Conservation (phyloP, 2,329 filamentous ascomycete genomes). For the Cadophora gregata region DNA sequence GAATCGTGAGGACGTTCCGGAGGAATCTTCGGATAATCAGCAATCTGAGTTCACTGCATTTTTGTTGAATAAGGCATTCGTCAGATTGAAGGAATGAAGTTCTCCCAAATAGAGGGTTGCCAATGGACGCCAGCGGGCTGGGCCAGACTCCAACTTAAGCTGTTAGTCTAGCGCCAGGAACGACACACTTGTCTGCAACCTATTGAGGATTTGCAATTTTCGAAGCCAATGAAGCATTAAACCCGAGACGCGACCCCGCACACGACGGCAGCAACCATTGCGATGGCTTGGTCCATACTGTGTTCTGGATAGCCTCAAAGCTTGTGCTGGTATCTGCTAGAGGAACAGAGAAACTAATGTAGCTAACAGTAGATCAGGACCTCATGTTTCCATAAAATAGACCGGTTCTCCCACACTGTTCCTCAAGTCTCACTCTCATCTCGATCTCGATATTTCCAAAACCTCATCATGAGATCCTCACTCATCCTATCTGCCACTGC, state of each 20-base stretch:
- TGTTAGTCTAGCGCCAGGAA: background rate
- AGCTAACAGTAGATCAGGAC: background rate
- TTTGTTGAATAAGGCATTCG: no score
- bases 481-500: slow-evolving; percentile 6
- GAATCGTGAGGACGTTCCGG: no score
- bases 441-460: background rate
- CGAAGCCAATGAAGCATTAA: background rate
- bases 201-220: background rate
- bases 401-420: background rate
- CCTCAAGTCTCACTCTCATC: background rate
- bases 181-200: background rate
- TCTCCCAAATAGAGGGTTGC: no score
- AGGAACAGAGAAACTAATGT: background rate
- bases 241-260: background rate
- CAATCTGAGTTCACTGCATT: no score
- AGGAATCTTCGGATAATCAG: no score
- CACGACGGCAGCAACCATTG: background rate
- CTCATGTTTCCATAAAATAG: background rate
- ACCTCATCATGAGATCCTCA: slow-evolving; percentile 13
- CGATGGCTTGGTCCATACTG: background rate
- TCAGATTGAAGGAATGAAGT: background rate
- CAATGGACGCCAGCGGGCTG: no score
- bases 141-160: background rate
- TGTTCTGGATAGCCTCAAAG: background rate
- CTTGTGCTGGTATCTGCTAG: background rate